Percentiles rank a stretch among this genome's conserved stretches.
Evolutionary conservation across 2,329 filamentous ascomycete genomes (phyloP).

Genomic region (Paraphoma sp.): DNA sequence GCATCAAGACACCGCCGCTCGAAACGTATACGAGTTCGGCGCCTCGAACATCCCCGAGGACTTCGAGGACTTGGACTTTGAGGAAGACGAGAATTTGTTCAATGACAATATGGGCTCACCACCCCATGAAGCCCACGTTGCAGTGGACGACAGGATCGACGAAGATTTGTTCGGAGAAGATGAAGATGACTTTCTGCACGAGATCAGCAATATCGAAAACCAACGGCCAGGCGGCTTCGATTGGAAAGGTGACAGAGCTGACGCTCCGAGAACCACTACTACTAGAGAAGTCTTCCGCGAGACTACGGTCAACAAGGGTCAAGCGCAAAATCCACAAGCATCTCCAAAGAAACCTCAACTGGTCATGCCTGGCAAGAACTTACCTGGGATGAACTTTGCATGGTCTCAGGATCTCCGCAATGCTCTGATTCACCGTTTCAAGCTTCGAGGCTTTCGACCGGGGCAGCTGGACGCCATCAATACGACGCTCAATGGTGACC

Average conservation of each 20-base stretch:
- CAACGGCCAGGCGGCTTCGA: conserved; percentile 33
- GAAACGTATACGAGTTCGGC: not conserved
- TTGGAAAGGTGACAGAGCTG: conserved; percentile 36
- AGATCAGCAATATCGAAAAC: conserved; percentile 53
- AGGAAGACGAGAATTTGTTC: conserved; percentile 23
- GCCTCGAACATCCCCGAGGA: conserved; percentile 17
- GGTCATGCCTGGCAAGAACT: conserved; percentile 35
- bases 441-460: conserved; percentile 83
- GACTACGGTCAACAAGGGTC: conserved; percentile 28
- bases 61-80: conserved; percentile 34
- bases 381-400: conserved; percentile 55
- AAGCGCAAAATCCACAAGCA: conserved; percentile 17
- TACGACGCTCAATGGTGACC: conserved; percentile 82
- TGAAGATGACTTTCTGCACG: conserved; percentile 47
- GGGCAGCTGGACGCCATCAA: conserved; percentile 98
- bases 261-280: conserved; percentile 14
- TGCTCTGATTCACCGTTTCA: conserved; percentile 82
- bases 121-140: conserved; percentile 12
- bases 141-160: conserved; percentile 21
- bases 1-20: not conserved
- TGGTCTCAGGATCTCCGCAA: conserved; percentile 89
- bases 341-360: conserved; percentile 39
- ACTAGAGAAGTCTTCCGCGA: conserved; percentile 41
- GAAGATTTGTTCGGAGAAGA: conserved; percentile 37
- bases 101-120: conserved; percentile 18